Conservation (phyloP, 495 filamentous ascomycete species). For the Tuber magnatum region DNA sequence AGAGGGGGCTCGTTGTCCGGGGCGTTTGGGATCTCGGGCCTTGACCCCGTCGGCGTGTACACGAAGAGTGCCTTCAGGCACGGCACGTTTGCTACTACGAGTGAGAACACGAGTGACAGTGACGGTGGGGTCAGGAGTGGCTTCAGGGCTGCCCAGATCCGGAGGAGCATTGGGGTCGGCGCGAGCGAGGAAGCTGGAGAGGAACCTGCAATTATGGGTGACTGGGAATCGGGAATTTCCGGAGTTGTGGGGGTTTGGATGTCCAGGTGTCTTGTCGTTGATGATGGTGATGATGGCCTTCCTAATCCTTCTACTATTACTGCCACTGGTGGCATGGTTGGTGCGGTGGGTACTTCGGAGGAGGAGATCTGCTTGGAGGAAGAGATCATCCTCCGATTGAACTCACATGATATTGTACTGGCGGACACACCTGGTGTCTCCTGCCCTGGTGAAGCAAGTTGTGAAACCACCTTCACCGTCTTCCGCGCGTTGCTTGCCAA, state of each 20-base stretch:
- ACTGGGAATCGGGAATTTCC: not conserved
- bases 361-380: not conserved
- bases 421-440: not conserved
- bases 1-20: conserved; percentile 36
- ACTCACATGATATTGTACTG: not conserved
- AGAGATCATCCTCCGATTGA: not conserved
- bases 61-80: conserved; percentile 36
- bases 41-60: not conserved
- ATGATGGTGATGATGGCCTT: not conserved
- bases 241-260: not conserved
- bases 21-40: conserved; percentile 23
- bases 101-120: conserved; percentile 29
- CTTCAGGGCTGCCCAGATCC: conserved; percentile 28
- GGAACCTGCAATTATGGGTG: not conserved
- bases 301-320: not conserved
- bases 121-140: conserved; percentile 32
- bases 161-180: not conserved
- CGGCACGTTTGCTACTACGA: conserved; percentile 34
- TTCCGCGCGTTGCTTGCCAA: conserved; percentile 7
- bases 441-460: not conserved
- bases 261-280: not conserved
- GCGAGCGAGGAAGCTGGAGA: not conserved
- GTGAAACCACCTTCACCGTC: not conserved
- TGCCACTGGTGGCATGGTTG: not conserved
- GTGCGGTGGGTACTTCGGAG: not conserved